A percentile compares a stretch with the other conserved stretches of the same genome.
phyloP scores from a whole-genome alignment of 768 basidiomycete species.

The Lactarius tabidus region DNA sequence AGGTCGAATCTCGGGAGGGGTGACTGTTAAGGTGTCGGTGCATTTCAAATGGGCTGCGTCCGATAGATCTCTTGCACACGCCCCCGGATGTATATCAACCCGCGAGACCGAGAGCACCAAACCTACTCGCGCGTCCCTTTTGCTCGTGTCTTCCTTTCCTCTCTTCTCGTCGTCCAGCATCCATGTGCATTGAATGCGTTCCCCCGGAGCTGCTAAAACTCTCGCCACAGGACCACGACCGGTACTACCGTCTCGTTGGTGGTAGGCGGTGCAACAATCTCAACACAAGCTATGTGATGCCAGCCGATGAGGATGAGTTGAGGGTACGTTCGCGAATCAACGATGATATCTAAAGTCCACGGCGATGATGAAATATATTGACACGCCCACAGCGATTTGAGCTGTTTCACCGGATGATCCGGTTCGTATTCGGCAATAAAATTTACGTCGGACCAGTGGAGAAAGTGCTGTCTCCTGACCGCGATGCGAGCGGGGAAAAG shows the following conservation, averaged over 20 bases:
- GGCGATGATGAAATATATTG: background rate
- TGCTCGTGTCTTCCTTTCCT: slow-evolving; percentile 3
- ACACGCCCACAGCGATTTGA: slow-evolving; percentile 49
- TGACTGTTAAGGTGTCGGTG: slow-evolving; percentile 13
- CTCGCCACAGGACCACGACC: slow-evolving; percentile 39
- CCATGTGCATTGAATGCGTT: slow-evolving; percentile 35
- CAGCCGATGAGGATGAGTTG: slow-evolving; percentile 63
- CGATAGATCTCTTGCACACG: slow-evolving; percentile 24
- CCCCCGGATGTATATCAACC: slow-evolving; percentile 23
- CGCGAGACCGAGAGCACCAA: slow-evolving; percentile 1
- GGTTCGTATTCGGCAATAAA: slow-evolving; percentile 59
- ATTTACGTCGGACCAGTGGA: slow-evolving; percentile 65
- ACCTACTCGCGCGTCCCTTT: slow-evolving; percentile 5
- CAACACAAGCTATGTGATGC: slow-evolving; percentile 56
- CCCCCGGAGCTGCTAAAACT: slow-evolving; percentile 38
- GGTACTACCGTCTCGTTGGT: slow-evolving; percentile 52
- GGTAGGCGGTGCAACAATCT: slow-evolving; percentile 53
- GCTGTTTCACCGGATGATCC: slow-evolving; percentile 59
- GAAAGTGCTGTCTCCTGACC: slow-evolving; percentile 44
- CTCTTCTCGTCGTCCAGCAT: slow-evolving; percentile 20
- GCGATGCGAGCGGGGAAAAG: slow-evolving; percentile 28
- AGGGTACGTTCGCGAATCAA: slow-evolving; percentile 38
- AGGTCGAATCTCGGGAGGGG: slow-evolving; percentile 15
- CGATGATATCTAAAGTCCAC: background rate
- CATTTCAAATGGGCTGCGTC: slow-evolving; percentile 22